Evolutionary conservation across 345 rosid species (phyloP).

Genomic region (Pistacia integerrima): DNA sequence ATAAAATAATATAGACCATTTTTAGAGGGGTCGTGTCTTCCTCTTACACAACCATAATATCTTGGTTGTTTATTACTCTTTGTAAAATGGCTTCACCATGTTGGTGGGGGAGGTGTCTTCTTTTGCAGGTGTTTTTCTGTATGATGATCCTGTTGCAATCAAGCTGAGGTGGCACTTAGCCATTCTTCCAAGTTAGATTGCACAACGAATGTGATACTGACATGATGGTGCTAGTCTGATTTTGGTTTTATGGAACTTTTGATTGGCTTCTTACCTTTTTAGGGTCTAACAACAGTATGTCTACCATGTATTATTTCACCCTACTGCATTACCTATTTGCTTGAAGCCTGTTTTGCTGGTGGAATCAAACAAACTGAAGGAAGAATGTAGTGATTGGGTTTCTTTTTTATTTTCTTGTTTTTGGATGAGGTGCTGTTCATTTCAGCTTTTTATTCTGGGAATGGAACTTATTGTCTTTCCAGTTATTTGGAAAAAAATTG

Average conservation of each 20-base stretch:
- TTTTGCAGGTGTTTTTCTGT: not conserved
- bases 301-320: not conserved
- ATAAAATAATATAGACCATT: not conserved
- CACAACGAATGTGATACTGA: not conserved
- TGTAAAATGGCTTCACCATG: slow-evolving; percentile 1
- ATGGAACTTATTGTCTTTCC: not conserved
- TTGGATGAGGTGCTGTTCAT: not conserved
- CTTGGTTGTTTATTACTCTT: not conserved
- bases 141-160: slow-evolving; percentile 8
- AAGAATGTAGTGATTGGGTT: slow-evolving; percentile 5
- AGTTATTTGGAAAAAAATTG: not conserved
- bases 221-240: not conserved
- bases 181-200: not conserved
- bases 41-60: not conserved
- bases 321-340: not conserved
- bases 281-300: not conserved
- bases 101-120: not conserved
- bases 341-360: not conserved
- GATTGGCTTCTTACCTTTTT: not conserved
- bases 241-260: slow-evolving; percentile 1
- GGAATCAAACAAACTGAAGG: not conserved
- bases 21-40: not conserved
- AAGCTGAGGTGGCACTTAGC: not conserved
- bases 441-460: not conserved
- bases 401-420: not conserved